A percentile compares a stretch with the other conserved stretches of the same genome.
phyloP scores from a whole-genome alignment of 2,329 filamentous ascomycete genomes.

The Sarocladiaceae sp. region DNA sequence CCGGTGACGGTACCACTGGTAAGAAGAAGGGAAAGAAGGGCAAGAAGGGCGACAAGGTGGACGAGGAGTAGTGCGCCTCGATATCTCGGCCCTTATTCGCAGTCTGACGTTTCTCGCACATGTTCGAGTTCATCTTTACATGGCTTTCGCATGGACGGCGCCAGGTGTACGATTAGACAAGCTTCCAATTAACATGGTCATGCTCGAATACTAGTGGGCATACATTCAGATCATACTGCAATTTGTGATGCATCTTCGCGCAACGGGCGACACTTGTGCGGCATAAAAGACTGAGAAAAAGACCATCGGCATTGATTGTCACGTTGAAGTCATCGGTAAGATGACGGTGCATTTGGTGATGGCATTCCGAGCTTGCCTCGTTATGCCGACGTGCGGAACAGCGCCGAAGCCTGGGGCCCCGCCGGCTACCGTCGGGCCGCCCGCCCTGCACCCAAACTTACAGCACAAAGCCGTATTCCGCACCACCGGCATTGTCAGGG shows the following conservation, averaged over 20 bases:
- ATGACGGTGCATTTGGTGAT: background rate
- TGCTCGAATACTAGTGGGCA: background rate
- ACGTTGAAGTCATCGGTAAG: too few species aligned
- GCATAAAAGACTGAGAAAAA: too few species aligned
- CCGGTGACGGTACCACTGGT: constrained; percentile 38
- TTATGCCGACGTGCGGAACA: constrained; percentile 2
- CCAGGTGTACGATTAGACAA: constrained; percentile 4
- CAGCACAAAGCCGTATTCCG: background rate
- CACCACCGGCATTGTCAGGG: too few species aligned
- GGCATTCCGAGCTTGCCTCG: too few species aligned
- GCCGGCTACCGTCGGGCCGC: constrained; percentile 4
- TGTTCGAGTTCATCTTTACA: background rate
- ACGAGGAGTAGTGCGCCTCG: constrained; percentile 26
- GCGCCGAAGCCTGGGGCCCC: background rate
- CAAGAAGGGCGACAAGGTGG: constrained; percentile 42
- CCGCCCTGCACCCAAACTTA: background rate
- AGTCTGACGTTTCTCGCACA: background rate
- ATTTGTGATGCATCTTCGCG: too few species aligned
- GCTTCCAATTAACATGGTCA: background rate
- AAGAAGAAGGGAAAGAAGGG: constrained; percentile 72
- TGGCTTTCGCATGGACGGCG: background rate
- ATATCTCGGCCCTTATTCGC: constrained; percentile 13
- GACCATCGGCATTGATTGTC: too few species aligned
- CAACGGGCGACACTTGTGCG: too few species aligned
- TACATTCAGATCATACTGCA: background rate